phyloP scores from a whole-genome alignment of 2,329 filamentous ascomycete genomes.

The Mariannaea elegans region DNA sequence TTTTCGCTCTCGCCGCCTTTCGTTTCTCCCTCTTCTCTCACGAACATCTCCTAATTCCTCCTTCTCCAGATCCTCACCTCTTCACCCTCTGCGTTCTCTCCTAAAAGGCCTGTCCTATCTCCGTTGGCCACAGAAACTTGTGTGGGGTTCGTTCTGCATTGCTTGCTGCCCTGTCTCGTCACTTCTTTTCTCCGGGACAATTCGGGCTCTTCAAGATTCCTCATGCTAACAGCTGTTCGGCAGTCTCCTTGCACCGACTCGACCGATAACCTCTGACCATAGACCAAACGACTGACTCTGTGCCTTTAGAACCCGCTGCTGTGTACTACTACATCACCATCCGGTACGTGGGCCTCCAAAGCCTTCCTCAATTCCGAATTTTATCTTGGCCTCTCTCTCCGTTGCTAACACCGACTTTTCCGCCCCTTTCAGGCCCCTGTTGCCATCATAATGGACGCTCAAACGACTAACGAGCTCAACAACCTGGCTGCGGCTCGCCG shows the following conservation, averaged over 20 bases:
- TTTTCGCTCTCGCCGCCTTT: slow-evolving; percentile 38
- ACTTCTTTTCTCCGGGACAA: slow-evolving; percentile 11
- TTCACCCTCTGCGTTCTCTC: slow-evolving; percentile 20
- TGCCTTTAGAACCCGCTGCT: slow-evolving; percentile 55
- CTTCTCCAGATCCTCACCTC: slow-evolving; percentile 1
- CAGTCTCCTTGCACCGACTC: slow-evolving; percentile 19
- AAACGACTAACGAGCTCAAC: slow-evolving; percentile 64
- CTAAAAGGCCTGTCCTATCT: slow-evolving; percentile 56
- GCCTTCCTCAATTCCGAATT: neutral
- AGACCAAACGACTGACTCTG: slow-evolving; percentile 42
- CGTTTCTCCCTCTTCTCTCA: slow-evolving; percentile 14
- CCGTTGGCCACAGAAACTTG: slow-evolving; percentile 55
- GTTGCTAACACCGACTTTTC: slow-evolving; percentile 23
- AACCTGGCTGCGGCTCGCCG: slow-evolving; percentile 66
- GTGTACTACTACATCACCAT: slow-evolving; percentile 57
- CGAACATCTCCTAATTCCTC: slow-evolving; percentile 23
- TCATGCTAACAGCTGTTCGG: slow-evolving; percentile 32
- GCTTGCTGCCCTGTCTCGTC: slow-evolving; percentile 12
- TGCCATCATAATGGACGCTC: slow-evolving; percentile 63
- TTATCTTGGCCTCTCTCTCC: slow-evolving; percentile 7
- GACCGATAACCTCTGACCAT: slow-evolving; percentile 7
- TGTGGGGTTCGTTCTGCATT: slow-evolving; percentile 59
- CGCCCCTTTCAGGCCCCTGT: slow-evolving; percentile 59
- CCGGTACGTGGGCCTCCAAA: slow-evolving; percentile 48
- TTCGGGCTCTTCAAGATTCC: slow-evolving; percentile 17